Conservation (phyloP, 768 basidiomycete genomes). For the Rhizopogon vesiculosus region DNA sequence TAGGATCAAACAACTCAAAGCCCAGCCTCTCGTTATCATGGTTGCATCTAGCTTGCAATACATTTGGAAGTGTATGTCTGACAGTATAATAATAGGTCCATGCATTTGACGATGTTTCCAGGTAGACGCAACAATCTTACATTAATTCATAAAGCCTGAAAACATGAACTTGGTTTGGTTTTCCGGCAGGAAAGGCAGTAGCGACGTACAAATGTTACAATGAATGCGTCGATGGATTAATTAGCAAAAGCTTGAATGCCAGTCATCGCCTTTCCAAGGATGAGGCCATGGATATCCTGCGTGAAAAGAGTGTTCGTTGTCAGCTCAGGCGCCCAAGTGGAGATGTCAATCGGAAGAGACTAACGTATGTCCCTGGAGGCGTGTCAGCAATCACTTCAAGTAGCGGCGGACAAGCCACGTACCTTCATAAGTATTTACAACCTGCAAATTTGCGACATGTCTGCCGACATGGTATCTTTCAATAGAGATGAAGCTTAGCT, state of each 20-base stretch:
- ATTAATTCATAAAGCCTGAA: neutral
- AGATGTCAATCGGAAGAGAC: constrained; percentile 14
- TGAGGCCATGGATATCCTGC: constrained; percentile 84
- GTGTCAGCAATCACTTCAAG: neutral
- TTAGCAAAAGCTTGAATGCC: constrained; percentile 82
- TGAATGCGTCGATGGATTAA: constrained; percentile 18
- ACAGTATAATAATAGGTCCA: neutral
- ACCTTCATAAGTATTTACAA: constrained; percentile 97
- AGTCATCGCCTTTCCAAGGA: constrained; percentile 91
- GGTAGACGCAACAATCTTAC: neutral
- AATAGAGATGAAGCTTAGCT: neutral
- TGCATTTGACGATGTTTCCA: neutral
- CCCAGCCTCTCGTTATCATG: too few relatives aligned
- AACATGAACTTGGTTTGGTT: neutral
- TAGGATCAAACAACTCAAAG: too few relatives aligned
- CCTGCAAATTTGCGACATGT: constrained; percentile 91
- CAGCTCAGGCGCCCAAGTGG: constrained; percentile 7
- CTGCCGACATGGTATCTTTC: constrained; percentile 85
- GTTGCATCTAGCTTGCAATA: neutral
- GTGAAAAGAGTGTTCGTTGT: constrained; percentile 4
- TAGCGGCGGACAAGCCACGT: constrained; percentile 13
- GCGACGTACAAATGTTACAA: neutral
- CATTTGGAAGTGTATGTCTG: too few relatives aligned
- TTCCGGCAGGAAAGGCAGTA: neutral
- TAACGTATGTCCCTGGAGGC: constrained; percentile 52